Evolutionary conservation across 2,329 filamentous ascomycete species (phyloP).

Genomic region (Claviceps purpurea): DNA sequence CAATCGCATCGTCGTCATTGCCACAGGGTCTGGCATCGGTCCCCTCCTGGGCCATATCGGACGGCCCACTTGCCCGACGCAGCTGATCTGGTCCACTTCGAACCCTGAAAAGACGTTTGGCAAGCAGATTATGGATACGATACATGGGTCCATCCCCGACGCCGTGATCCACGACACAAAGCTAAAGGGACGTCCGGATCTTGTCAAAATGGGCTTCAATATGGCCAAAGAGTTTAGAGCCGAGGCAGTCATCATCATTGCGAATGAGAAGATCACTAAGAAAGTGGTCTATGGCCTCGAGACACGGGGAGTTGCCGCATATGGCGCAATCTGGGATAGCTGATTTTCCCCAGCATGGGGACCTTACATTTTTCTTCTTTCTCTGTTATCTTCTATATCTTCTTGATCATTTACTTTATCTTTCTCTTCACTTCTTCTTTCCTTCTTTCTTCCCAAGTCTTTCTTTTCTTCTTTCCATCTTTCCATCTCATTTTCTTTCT

Average conservation of each 20-base stretch:
- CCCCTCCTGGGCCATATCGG: constrained; percentile 50
- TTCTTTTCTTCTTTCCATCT: neutral
- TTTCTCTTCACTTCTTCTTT: neutral
- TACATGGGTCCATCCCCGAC: constrained; percentile 43
- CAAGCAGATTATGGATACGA: constrained; percentile 36
- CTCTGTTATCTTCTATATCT: neutral
- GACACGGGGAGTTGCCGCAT: constrained; percentile 50
- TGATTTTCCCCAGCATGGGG: constrained; percentile 8
- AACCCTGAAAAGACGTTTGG: constrained; percentile 51
- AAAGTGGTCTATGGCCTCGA: constrained; percentile 58
- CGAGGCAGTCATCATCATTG: constrained; percentile 62
- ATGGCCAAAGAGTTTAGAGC: constrained; percentile 40
- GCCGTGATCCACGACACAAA: constrained; percentile 58
- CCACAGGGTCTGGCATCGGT: constrained; percentile 61
- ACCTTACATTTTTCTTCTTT: no score
- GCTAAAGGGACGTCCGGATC: constrained; percentile 42
- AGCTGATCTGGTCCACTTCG: constrained; percentile 57
- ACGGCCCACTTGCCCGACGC: constrained; percentile 32
- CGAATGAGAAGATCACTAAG: constrained; percentile 53
- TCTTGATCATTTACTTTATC: neutral
- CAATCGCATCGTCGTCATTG: constrained; percentile 50
- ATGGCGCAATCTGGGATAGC: constrained; percentile 60
- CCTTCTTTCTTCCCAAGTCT: neutral
- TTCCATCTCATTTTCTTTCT: neutral
- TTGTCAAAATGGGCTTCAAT: constrained; percentile 37